Evolutionary conservation across 768 basidiomycete genomes (phyloP).

Genomic region (Guyanaporus albipodus): DNA sequence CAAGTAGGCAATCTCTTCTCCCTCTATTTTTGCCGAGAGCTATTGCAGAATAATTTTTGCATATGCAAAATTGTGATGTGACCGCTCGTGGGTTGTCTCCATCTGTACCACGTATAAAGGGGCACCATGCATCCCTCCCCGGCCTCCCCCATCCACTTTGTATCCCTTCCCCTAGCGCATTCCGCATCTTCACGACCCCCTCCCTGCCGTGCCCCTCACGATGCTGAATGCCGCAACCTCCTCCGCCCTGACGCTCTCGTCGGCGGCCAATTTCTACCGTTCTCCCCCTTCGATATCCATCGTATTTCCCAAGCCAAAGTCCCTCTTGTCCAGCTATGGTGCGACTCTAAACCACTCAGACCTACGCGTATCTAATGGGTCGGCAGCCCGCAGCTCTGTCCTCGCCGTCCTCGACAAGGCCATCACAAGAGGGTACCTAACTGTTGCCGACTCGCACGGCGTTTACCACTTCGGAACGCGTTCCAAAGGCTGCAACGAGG

Average conservation of each 20-base stretch:
- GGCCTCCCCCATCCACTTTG: conserved; percentile 13
- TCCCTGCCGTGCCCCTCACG: not conserved
- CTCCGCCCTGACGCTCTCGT: conserved; percentile 28
- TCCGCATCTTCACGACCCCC: not conserved
- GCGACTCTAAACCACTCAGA: not conserved
- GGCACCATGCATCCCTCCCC: conserved; percentile 7
- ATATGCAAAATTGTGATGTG: conserved; percentile 19
- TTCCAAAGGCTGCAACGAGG: conserved; percentile 58
- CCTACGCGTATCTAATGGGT: conserved; percentile 3
- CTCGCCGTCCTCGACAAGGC: conserved; percentile 55
- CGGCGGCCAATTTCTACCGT: conserved; percentile 33
- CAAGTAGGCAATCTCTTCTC: conserved; percentile 30
- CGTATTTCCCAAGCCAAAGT: conserved; percentile 27
- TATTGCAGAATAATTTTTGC: conserved; percentile 27
- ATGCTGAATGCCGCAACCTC: conserved; percentile 33
- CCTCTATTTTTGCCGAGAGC: conserved; percentile 32
- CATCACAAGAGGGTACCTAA: conserved; percentile 56
- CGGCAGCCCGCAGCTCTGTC: conserved; percentile 55
- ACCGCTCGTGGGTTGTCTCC: conserved; percentile 22
- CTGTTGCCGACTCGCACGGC: conserved; percentile 58
- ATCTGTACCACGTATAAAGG: conserved; percentile 31
- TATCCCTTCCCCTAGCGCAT: conserved; percentile 2
- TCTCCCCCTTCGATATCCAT: conserved; percentile 31
- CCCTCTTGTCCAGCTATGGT: conserved; percentile 29
- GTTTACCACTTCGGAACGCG: conserved; percentile 55